phyloP scores from a whole-genome alignment of 768 basidiomycete genomes.

The Cyclocybe aegerita region DNA sequence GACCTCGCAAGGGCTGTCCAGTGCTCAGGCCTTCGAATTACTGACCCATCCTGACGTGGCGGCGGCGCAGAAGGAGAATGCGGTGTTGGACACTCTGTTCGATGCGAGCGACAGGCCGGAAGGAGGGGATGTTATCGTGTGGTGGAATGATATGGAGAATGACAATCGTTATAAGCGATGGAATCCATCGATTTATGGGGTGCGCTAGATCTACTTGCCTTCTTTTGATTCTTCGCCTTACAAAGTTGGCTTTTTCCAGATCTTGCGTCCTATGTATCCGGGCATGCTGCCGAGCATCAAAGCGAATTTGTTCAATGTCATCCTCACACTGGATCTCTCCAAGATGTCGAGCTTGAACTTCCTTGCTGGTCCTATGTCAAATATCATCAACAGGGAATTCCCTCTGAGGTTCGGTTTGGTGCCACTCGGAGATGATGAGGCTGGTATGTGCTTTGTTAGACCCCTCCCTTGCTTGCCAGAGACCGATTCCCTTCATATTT shows the following conservation, averaged over 20 bases:
- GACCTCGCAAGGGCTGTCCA: constrained; percentile 58
- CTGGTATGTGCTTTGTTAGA: constrained; percentile 28
- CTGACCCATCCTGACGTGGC: constrained; percentile 65
- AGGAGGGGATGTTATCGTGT: constrained; percentile 70
- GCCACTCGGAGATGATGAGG: constrained; percentile 58
- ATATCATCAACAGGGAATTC: constrained; percentile 68
- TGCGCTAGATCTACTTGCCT: constrained; percentile 24
- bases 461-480: neutral
- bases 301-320: constrained; percentile 80
- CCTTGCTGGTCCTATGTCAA: constrained; percentile 60
- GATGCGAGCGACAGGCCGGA: constrained; percentile 89
- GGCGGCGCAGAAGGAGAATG: constrained; percentile 45
- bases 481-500: neutral
- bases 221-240: neutral
- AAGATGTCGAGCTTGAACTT: constrained; percentile 57
- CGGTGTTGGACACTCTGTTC: constrained; percentile 69
- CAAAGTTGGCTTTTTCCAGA: constrained; percentile 32
- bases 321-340: constrained; percentile 82
- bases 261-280: constrained; percentile 77
- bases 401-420: constrained; percentile 89
- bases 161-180: constrained; percentile 66
- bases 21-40: constrained; percentile 68
- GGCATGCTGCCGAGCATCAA: constrained; percentile 76
- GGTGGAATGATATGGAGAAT: constrained; percentile 91
- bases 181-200: constrained; percentile 48